Evolutionary conservation across 148 eudicot species (phyloP), one percentile per base, ranked within the genome.

Genomic region (Gaultheria prostrata): DNA sequence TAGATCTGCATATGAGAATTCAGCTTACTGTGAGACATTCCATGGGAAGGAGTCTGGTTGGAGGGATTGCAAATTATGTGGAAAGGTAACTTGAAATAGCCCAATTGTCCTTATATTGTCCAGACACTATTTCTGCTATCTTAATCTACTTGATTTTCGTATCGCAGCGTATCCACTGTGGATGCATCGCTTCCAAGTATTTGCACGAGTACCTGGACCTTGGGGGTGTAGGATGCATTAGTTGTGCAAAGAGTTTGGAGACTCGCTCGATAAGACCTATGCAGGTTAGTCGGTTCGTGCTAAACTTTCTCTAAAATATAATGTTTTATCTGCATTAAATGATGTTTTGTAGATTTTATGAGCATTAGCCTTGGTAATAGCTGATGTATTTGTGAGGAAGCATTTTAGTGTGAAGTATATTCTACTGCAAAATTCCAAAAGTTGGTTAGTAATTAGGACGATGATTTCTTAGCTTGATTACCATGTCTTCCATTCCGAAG

Each of bases 61-160:
- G 99, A 93, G 99, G 87, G 95, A 93, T 79, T 96, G 99, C 89
- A 91, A 89, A 80, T 83, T 91, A 85, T 96, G 98, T 89, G 88
- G 91, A 87, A 96, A 96, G 98, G 98, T 90, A 84, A 32, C 78
- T 21, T 76, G 43, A 39, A 33, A 49, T 35, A 49, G 63, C 21
- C 33, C 81, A 49, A 20, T 59, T 61, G 54, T 65, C 70, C 43
- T 81, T 32, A 48, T 49, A 20, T 79, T 75, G 28, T 75, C 51
- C 24, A 63, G 46, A 48, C 21, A 18, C 51, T 12, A 24, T 77
- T 71, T 30, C 49, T 20, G 11, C 73, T 79, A n/a, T 63, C 73
- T 82, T 24, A 73, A 80, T 71, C 57, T 56, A 7, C 33, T 84
- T 78, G 57, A 79, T 18, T 85, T 30, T 91, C 63, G 77, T 49